phyloP scores from a whole-genome alignment of 2,329 filamentous ascomycete genomes.

The Ploettnerulaceae sp. region DNA sequence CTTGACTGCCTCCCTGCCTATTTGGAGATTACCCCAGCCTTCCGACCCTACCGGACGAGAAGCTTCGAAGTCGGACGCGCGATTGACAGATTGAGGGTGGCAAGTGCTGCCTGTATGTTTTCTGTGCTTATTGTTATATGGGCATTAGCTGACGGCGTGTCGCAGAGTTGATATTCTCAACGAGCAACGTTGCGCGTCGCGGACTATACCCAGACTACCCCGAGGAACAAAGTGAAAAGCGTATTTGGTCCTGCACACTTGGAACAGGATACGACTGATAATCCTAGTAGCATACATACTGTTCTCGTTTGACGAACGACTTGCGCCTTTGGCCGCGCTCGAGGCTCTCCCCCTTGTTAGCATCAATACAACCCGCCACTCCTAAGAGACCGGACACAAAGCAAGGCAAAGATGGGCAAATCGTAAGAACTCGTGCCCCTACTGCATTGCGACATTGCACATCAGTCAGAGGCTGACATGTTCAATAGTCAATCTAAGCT shows the following conservation, averaged over 20 bases:
- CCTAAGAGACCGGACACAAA: not conserved
- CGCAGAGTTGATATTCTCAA: not conserved
- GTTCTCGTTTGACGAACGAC: not conserved
- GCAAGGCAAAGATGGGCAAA: slow-evolving; percentile 44
- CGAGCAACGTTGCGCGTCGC: not conserved
- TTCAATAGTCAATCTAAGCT: slow-evolving; percentile 86
- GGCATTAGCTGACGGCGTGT: not conserved
- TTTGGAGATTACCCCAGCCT: slow-evolving; percentile 7
- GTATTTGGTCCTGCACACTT: not conserved
- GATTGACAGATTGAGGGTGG: slow-evolving; percentile 2
- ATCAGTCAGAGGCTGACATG: not conserved
- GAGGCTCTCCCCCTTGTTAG: not conserved
- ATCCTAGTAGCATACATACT: not conserved
- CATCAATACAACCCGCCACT: not conserved
- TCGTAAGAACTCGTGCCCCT: slow-evolving; percentile 41
- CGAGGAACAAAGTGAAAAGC: not conserved
- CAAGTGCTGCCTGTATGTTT: not conserved
- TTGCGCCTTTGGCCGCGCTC: slow-evolving; percentile 6
- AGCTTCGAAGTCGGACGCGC: not conserved
- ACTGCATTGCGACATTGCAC: not conserved
- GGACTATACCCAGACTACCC: not conserved
- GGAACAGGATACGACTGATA: not conserved
- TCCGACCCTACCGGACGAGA: slow-evolving; percentile 4
- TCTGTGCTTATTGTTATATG: not conserved
- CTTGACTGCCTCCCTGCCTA: slow-evolving; percentile 1